Evolutionary conservation across 345 rosid genomes (phyloP), one percentile per base, ranked within the genome.

Genomic region (Leavenworthia alabamica): DNA sequence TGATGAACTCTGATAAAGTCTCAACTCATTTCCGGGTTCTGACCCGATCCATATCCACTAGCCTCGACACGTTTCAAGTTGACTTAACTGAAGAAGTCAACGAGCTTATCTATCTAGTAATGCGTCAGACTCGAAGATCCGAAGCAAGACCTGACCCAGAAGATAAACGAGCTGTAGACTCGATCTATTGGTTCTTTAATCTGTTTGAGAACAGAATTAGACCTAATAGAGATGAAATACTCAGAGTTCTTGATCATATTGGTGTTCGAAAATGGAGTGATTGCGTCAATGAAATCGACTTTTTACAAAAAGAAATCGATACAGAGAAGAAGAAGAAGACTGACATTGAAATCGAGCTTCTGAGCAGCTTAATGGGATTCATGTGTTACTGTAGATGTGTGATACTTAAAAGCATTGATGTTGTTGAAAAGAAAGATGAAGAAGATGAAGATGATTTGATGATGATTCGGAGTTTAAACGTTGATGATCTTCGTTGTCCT

Each of bases 401-500:
- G 36, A 22, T 82, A 35, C 80, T 91, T 37, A 58, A 66, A 71
- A 66, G 50, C 22, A 63, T 75, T 6, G 79, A 82, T 60, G 39
- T 35, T 15, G 72, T 70, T 6, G 65, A 67, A 8, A 66, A 75
- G 49, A 59, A 40, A 36, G 69, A 68, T 0, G 75, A 80, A 47
- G 57, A 51, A 8, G 72, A 51, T 5, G 72, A 56, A 4, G 28
- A 32, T 0, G 75, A 66, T 24, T 23, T 29, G 39, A 7, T 42
- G 20, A 10, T 81, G 24, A 20, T 20, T 12, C 51, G 52, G 0
- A 69, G 73, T 47, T 42, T 88, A 33, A 83, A 78, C 55, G 40
- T 60, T 1, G 90, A 86, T 49, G 90, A 83, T 80, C 79, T 88
- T 42, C 82, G 75, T 45, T 85, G 96, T 49, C 93, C 96, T 2